Conservation (phyloP, 1,284 basidiomycete species). For the Takashimella tepidaria region DNA sequence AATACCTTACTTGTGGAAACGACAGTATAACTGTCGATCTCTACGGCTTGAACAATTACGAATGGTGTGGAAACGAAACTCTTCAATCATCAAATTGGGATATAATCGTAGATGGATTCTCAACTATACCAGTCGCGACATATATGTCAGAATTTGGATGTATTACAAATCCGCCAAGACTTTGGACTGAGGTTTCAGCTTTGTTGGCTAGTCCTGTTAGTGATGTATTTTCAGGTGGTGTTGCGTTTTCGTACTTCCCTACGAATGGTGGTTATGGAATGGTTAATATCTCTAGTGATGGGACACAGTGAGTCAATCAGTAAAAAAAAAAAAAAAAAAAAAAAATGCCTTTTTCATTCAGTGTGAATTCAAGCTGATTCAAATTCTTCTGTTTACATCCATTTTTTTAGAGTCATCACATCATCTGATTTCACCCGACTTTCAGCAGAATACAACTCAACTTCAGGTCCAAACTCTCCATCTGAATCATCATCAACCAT, state of each 20-base stretch:
- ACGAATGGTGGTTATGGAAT: slow-evolving; percentile 76
- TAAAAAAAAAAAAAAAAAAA: too few species aligned
- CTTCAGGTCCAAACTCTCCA: slow-evolving; percentile 60
- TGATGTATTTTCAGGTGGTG: slow-evolving; percentile 75
- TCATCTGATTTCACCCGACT: slow-evolving; percentile 60
- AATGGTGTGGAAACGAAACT: slow-evolving; percentile 72
- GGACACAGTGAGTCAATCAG: slow-evolving; percentile 34
- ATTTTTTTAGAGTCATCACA: slow-evolving; percentile 28
- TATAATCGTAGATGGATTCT: slow-evolving; percentile 45
- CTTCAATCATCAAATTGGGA: slow-evolving; percentile 55
- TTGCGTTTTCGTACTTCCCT: slow-evolving; percentile 75
- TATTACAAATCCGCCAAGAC: slow-evolving; percentile 58
- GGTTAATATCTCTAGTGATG: slow-evolving; percentile 59
- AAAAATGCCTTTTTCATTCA: not conserved
- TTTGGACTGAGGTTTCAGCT: slow-evolving; percentile 75
- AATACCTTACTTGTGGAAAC: slow-evolving; percentile 76
- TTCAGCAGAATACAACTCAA: slow-evolving; percentile 59
- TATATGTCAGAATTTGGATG: slow-evolving; percentile 92
- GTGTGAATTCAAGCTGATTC: not conserved
- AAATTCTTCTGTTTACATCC: slow-evolving; percentile 1
- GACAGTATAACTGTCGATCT: slow-evolving; percentile 69
- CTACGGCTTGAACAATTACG: slow-evolving; percentile 56
- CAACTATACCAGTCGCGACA: slow-evolving; percentile 65
- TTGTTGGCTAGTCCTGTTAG: slow-evolving; percentile 69
- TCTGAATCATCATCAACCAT: slow-evolving; percentile 55